Conservation (phyloP, 331 rosid species). For the Erythrophleum ivorense region DNA sequence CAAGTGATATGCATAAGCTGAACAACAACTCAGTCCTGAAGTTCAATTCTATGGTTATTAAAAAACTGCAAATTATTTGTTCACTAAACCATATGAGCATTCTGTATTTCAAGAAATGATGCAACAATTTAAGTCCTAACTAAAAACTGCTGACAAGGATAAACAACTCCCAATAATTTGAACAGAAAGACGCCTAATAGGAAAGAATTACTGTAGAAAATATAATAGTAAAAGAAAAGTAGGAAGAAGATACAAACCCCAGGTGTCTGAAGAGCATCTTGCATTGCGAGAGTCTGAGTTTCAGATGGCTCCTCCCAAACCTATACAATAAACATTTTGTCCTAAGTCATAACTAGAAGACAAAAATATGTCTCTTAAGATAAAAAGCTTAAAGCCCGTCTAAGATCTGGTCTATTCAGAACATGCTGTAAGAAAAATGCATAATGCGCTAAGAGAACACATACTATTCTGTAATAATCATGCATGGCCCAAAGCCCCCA, state of each 20-base stretch:
- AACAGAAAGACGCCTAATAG: not conserved
- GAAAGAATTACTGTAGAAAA: not conserved
- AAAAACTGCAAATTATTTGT: not conserved
- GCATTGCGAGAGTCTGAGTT: conserved; percentile 48
- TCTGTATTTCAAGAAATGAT: not conserved
- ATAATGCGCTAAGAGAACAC: not conserved
- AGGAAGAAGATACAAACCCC: conserved; percentile 58
- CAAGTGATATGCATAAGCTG: not conserved
- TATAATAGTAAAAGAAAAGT: not conserved
- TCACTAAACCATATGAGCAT: not conserved
- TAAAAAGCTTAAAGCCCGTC: not conserved
- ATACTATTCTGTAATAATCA: not conserved
- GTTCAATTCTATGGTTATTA: no score
- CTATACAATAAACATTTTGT: conserved; percentile 42
- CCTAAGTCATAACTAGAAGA: conserved; percentile 5
- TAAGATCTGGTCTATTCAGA: not conserved
- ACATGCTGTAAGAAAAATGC: not conserved
- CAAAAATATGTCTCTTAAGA: conserved; percentile 2
- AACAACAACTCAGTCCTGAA: not conserved
- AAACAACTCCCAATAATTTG: not conserved
- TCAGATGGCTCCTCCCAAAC: conserved; percentile 68
- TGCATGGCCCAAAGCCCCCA: not conserved
- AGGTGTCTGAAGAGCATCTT: conserved; percentile 64
- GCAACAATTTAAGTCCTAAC: not conserved
- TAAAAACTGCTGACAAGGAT: no score